Base-by-base conservation (phyloP, 2,329 filamentous ascomycete species). In the Colletotrichum sp. region DNA sequence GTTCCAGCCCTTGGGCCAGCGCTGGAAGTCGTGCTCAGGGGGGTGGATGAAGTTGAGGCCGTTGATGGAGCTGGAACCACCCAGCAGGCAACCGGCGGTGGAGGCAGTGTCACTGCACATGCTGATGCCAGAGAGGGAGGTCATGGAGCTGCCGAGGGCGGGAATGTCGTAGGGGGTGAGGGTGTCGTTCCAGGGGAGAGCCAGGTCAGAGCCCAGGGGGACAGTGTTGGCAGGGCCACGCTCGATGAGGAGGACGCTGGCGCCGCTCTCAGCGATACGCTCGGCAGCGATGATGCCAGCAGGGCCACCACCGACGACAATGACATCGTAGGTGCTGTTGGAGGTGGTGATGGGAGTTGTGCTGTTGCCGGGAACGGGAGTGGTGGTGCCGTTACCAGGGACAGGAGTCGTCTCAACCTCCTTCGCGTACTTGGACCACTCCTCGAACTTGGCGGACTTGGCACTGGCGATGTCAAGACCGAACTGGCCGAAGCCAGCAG, bases 291-390 rank as follows among this genome's bases (percentile, higher is more conserved):
- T 79, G 72, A 85, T 79, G 28, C 84, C 84, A 6, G 83, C 80
- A 14, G 83, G 80, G 21, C 84, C 84, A 28, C 81, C 84, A 52
- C 84, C 84, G 2, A 83, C 84, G 12, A 86, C 81, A 21, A 86
- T 86, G 66, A 84, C 84, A 65, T 86, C 84, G 74, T 84, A 86
- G 3, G 84, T 85, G 2, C 76, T 72, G 78, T 84, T 85, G 75
- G 79, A 81, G 43, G 74, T 77, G 9, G 56, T 63, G 62, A 69
- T 69, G 12, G 62, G 61, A 36, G 80, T 79, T 14, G 81, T 80
- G 74, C 65, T 73, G 78, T 78, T 81, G 64, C 75, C 72, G 43
- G 75, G 74, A n/a, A 69, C 78, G 10, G 67, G 77, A n/a, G 69
- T 71, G n/a, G 69, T 36, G 28, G 66, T 48, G 21, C 69, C 75